These are phyloP conservation scores for Kodamaea sp. DNA, from an alignment of 1,139 yeast genomes.

Conservation along the genomic window DNA sequence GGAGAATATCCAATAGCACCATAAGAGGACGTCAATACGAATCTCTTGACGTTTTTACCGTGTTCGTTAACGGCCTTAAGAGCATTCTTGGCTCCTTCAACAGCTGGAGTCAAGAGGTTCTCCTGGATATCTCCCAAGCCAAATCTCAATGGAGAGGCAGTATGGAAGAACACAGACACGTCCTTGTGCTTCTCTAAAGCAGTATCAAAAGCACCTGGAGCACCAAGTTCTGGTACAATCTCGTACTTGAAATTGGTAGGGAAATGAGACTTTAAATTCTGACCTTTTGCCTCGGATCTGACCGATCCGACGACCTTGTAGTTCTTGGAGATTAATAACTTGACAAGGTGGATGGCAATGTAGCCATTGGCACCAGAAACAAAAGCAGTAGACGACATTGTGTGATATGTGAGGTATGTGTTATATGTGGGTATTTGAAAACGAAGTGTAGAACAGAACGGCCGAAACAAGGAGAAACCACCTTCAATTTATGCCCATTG, in stretches of 20 bases:
- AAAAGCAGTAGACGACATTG: conserved; percentile 22
- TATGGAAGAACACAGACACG: conserved; percentile 20
- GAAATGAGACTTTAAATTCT: conserved; percentile 21
- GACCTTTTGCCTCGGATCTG: conserved; percentile 35
- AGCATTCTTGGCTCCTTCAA: conserved; percentile 38
- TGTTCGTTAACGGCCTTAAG: conserved; percentile 31
- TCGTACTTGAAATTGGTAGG: conserved; percentile 29
- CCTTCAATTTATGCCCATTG: too few relatives aligned
- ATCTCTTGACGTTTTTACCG: conserved; percentile 22
- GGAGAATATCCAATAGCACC: conserved; percentile 21
- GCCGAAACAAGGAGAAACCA: too few relatives aligned
- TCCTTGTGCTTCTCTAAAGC: conserved; percentile 26
- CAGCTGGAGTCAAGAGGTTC: conserved; percentile 42
- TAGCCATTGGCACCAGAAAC: conserved; percentile 47
- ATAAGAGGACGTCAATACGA: conserved; percentile 28
- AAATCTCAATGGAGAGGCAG: conserved; percentile 25
- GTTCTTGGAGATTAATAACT: conserved; percentile 21
- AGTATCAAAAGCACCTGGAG: conserved; percentile 35
- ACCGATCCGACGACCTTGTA: conserved; percentile 40
- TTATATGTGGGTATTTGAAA: too few relatives aligned
- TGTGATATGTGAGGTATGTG: too few relatives aligned
- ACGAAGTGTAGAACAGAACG: too few relatives aligned
- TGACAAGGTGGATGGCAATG: conserved; percentile 33
- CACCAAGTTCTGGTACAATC: conserved; percentile 36
- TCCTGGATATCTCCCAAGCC: conserved; percentile 38